Evolutionary conservation across 352 stramenopile genomes (phyloP).

Genomic region (Blastocystis sp.): DNA sequence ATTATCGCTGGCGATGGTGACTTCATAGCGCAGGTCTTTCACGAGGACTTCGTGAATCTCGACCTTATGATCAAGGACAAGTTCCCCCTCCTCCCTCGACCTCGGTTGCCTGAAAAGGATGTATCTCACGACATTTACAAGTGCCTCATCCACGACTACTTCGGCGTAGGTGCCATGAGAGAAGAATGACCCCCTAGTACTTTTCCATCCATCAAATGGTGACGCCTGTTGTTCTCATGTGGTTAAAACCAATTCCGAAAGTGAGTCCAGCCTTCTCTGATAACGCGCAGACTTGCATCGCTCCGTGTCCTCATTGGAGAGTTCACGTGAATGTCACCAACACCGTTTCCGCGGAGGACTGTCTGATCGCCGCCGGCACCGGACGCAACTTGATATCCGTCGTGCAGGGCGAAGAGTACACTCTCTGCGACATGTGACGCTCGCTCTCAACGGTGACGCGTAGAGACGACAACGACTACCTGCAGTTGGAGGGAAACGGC

Average conservation of each 20-base stretch:
- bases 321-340: constrained; percentile 28
- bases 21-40: constrained; percentile 24
- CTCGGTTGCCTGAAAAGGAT: neutral
- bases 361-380: too few relatives aligned
- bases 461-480: constrained; percentile 41
- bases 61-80: constrained; percentile 10
- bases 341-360: constrained; percentile 26
- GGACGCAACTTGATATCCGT: constrained; percentile 41
- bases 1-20: constrained; percentile 65
- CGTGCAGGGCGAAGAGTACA: constrained; percentile 43
- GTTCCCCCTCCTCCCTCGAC: constrained; percentile 16
- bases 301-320: constrained; percentile 46
- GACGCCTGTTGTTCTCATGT: constrained; percentile 63
- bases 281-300: constrained; percentile 14
- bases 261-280: neutral
- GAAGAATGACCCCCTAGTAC: constrained; percentile 16
- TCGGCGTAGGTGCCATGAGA: constrained; percentile 1
- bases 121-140: constrained; percentile 39
- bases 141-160: constrained; percentile 62
- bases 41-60: constrained; percentile 26
- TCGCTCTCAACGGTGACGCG: neutral
- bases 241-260: constrained; percentile 54
- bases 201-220: constrained; percentile 67
- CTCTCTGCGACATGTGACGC: constrained; percentile 27
- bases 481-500: constrained; percentile 47